These are phyloP conservation scores for Rhexocercosporidium sp. DNA, from an alignment of 2,329 filamentous ascomycete genomes.

Conservation along the genomic window DNA sequence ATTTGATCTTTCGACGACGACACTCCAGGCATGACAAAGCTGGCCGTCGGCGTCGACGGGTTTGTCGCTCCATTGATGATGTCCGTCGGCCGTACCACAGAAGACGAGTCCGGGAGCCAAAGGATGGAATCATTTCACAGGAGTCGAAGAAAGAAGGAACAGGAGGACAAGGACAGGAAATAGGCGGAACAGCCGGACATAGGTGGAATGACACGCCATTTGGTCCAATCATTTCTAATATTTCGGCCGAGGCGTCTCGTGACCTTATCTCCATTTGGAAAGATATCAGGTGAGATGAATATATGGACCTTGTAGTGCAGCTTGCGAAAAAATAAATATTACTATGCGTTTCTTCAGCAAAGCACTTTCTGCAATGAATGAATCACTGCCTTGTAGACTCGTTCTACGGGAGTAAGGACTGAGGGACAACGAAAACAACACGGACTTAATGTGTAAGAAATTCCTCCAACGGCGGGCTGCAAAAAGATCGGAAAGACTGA, in stretches of 20 bases:
- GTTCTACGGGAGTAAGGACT: too few species aligned
- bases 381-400: too few species aligned
- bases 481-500: too few species aligned
- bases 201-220: background rate
- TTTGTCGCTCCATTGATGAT: constrained; percentile 21
- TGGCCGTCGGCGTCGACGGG: constrained; percentile 19
- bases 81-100: background rate
- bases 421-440: too few species aligned
- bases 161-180: background rate
- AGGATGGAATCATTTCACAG: background rate
- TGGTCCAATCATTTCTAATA: too few species aligned
- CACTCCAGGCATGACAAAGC: constrained; percentile 48
- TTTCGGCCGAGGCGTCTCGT: background rate
- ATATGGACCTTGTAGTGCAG: too few species aligned
- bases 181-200: background rate
- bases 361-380: too few species aligned
- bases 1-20: constrained; percentile 50
- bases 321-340: too few species aligned
- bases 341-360: too few species aligned
- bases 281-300: background rate
- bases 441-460: too few species aligned
- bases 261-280: background rate
- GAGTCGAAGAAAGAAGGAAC: background rate
- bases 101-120: background rate
- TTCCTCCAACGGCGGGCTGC: too few species aligned